A percentile compares a stretch with the other conserved stretches of the same genome.
Conservation (phyloP, 2,329 filamentous ascomycete genomes). For the Teratosphaeria destructans region DNA sequence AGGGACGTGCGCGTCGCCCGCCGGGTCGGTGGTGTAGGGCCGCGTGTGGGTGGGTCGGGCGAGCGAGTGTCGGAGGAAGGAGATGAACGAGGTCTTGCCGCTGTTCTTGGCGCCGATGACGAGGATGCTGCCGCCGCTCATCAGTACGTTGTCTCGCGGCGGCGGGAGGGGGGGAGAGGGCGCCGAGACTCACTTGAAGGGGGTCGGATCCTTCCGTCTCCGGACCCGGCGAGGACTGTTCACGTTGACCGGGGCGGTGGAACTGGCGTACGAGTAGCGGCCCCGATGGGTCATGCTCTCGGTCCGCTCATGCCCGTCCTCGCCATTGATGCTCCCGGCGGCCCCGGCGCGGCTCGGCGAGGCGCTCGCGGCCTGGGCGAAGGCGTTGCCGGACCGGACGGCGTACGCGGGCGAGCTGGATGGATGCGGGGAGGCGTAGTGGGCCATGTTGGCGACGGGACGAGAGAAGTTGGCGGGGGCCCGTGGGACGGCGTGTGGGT, state of each 20-base stretch:
- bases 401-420: slow-evolving; percentile 20
- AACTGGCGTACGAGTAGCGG: slow-evolving; percentile 91
- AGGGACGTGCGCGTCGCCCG: slow-evolving; percentile 9
- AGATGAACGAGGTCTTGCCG: slow-evolving; percentile 93
- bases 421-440: slow-evolving; percentile 7
- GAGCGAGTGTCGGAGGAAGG: slow-evolving; percentile 82
- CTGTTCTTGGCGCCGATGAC: slow-evolving; percentile 78
- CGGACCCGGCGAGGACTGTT: slow-evolving; percentile 87
- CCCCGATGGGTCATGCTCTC: slow-evolving; percentile 97
- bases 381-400: slow-evolving; percentile 13
- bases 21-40: slow-evolving; percentile 19
- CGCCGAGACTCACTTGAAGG: slow-evolving; percentile 74
- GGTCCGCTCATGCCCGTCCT: slow-evolving; percentile 54
- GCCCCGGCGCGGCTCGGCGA: slow-evolving; percentile 9
- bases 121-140: slow-evolving; percentile 55
- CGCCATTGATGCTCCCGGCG: slow-evolving; percentile 33
- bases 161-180: neutral
- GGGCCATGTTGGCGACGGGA: slow-evolving; percentile 11
- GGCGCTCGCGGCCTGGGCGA: slow-evolving; percentile 9
- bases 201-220: slow-evolving; percentile 91
- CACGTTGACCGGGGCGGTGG: slow-evolving; percentile 77
- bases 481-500: neutral
- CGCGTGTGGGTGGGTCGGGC: slow-evolving; percentile 61
- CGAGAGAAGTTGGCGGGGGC: slow-evolving; percentile 25
- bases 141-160: neutral